These are phyloP conservation scores for Colletotrichum sp. DNA, from an alignment of 2,329 filamentous ascomycete genomes.

Conservation along the genomic window DNA sequence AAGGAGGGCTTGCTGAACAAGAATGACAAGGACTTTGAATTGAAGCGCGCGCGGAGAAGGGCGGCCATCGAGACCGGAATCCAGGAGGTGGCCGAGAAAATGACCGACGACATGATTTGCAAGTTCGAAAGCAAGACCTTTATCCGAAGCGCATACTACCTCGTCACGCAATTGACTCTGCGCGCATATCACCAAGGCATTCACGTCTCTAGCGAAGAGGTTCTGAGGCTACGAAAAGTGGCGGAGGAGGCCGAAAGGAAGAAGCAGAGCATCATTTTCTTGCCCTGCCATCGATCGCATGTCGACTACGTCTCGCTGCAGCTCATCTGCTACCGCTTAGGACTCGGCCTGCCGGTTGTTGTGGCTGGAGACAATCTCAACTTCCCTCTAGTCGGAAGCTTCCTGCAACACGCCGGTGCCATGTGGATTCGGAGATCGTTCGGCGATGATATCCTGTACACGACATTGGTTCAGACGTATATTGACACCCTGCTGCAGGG, in stretches of 20 bases:
- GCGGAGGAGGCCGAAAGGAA: slow-evolving; percentile 83
- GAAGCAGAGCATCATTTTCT: slow-evolving; percentile 94
- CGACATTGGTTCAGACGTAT: slow-evolving; percentile 92
- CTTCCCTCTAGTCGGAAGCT: slow-evolving; percentile 86
- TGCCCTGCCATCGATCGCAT: slow-evolving; percentile 93
- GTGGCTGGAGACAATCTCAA: slow-evolving; percentile 97
- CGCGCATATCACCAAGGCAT: slow-evolving; percentile 97
- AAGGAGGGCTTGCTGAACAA: slow-evolving; percentile 71
- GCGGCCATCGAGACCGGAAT: slow-evolving; percentile 75
- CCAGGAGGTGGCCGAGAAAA: slow-evolving; percentile 80
- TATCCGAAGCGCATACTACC: slow-evolving; percentile 90
- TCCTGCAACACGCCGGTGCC: slow-evolving; percentile 93
- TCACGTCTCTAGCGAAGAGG: slow-evolving; percentile 94
- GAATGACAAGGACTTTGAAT: slow-evolving; percentile 58
- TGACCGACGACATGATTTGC: slow-evolving; percentile 97
- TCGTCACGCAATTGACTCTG: slow-evolving; percentile 85
- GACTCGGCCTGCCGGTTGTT: slow-evolving; percentile 86
- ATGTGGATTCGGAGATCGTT: slow-evolving; percentile 97
- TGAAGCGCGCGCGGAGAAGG: slow-evolving; percentile 59
- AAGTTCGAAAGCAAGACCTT: slow-evolving; percentile 97
- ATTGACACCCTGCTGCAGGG: slow-evolving; percentile 90
- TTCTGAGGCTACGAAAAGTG: slow-evolving; percentile 80
- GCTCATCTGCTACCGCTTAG: slow-evolving; percentile 92
- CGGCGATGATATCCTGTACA: slow-evolving; percentile 89
- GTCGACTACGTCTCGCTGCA: slow-evolving; percentile 96